phyloP scores from a whole-genome alignment of 352 stramenopile species.

The Aphanomyces stellatus region DNA sequence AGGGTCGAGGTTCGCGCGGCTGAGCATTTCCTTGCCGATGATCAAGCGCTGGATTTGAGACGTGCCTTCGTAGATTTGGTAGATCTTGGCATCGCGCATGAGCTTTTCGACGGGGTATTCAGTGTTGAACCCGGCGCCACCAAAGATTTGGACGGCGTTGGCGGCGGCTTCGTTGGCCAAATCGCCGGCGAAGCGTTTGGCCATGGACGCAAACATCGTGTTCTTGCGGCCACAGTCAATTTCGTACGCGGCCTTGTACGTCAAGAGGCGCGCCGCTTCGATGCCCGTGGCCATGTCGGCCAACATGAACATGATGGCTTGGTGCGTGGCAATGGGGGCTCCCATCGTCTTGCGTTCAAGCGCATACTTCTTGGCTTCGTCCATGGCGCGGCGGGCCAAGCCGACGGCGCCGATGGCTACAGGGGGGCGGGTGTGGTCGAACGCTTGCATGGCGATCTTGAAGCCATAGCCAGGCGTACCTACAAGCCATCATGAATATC shows the following conservation, averaged over 20 bases:
- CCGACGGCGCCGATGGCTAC: slow-evolving; percentile 83
- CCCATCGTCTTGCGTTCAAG: slow-evolving; percentile 86
- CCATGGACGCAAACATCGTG: slow-evolving; percentile 87
- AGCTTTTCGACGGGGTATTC: slow-evolving; percentile 91
- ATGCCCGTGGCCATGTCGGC: slow-evolving; percentile 88
- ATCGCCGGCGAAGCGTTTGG: slow-evolving; percentile 84
- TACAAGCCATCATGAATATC: background rate
- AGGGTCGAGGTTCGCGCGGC: slow-evolving; percentile 53
- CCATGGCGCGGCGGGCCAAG: slow-evolving; percentile 76
- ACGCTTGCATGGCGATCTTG: slow-evolving; percentile 89
- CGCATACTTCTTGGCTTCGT: slow-evolving; percentile 83
- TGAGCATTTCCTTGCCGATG: slow-evolving; percentile 84
- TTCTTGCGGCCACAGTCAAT: slow-evolving; percentile 86
- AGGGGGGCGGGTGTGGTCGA: slow-evolving; percentile 85
- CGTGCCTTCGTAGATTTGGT: slow-evolving; percentile 90
- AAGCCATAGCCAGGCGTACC: slow-evolving; percentile 76
- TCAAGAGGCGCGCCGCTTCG: slow-evolving; percentile 70
- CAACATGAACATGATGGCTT: slow-evolving; percentile 86
- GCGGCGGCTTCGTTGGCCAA: slow-evolving; percentile 79
- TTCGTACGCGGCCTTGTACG: slow-evolving; percentile 85
- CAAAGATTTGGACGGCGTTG: slow-evolving; percentile 88
- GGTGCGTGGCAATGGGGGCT: slow-evolving; percentile 70
- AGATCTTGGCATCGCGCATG: slow-evolving; percentile 88
- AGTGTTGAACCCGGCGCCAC: slow-evolving; percentile 85
- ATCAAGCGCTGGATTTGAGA: slow-evolving; percentile 89